Percentiles rank a stretch among this genome's conserved stretches.
Conservation (phyloP, 192 early-diverging fungal species). For the Mortierella antarctica region DNA sequence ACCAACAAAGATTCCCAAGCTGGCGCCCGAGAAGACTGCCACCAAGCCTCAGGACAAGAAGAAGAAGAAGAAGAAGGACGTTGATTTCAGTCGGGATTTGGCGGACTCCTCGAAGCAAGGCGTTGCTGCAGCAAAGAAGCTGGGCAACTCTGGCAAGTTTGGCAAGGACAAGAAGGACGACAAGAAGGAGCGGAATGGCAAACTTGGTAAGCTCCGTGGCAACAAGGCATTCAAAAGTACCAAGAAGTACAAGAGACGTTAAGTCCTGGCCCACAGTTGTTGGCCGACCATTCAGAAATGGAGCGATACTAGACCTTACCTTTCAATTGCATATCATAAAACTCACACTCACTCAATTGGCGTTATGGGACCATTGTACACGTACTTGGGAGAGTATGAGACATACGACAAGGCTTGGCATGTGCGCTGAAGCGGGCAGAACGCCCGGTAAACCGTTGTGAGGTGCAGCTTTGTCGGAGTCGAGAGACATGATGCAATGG, state of each 20-base stretch:
- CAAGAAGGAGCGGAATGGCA: slow-evolving; percentile 40
- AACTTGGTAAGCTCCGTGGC: slow-evolving; percentile 46
- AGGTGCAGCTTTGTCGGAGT: too few relatives aligned
- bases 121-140: slow-evolving; percentile 53
- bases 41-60: slow-evolving; percentile 47
- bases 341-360: too few relatives aligned
- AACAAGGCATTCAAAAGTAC: slow-evolving; percentile 49
- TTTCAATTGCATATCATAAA: too few relatives aligned
- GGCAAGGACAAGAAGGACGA: slow-evolving; percentile 37
- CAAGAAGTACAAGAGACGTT: slow-evolving; percentile 56
- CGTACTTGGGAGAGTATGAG: too few relatives aligned
- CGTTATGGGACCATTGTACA: too few relatives aligned
- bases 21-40: slow-evolving; percentile 19
- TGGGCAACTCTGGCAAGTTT: slow-evolving; percentile 36
- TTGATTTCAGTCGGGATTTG: slow-evolving; percentile 58
- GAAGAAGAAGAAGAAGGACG: slow-evolving; percentile 51
- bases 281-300: too few relatives aligned
- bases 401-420: too few relatives aligned
- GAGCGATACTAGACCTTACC: too few relatives aligned
- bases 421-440: too few relatives aligned
- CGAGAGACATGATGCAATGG: too few relatives aligned
- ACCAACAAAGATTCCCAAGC: slow-evolving; percentile 49
- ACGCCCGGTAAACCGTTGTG: too few relatives aligned
- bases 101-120: slow-evolving; percentile 55
- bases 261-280: background rate